Evolutionary conservation across 2,329 filamentous ascomycete species (phyloP).

Genomic region (Knoxdaviesia capensis): DNA sequence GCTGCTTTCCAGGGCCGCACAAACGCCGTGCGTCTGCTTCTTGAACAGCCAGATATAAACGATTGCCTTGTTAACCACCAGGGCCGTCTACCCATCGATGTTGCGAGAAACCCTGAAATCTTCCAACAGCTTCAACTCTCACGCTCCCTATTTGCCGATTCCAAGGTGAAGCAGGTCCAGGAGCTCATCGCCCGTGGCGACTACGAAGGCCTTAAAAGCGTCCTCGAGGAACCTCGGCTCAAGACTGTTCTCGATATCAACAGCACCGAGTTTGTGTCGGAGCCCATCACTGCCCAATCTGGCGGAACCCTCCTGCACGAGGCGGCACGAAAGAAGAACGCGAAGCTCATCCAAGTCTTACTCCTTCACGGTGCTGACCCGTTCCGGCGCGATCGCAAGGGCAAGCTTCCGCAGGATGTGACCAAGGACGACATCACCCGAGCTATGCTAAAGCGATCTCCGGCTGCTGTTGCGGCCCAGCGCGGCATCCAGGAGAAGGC

Average conservation of each 20-base stretch:
- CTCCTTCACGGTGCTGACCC: slow-evolving; percentile 90
- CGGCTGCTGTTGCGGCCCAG: slow-evolving; percentile 83
- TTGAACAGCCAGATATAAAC: slow-evolving; percentile 70
- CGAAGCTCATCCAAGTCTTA: slow-evolving; percentile 71
- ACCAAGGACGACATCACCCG: slow-evolving; percentile 85
- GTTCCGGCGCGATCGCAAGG: slow-evolving; percentile 84
- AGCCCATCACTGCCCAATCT: slow-evolving; percentile 52
- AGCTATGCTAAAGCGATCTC: slow-evolving; percentile 80
- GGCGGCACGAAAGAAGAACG: slow-evolving; percentile 72
- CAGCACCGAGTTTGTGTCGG: slow-evolving; percentile 69
- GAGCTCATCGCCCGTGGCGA: slow-evolving; percentile 51
- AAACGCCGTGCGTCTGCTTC: slow-evolving; percentile 60
- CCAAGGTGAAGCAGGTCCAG: slow-evolving; percentile 69
- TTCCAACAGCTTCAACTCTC: slow-evolving; percentile 88
- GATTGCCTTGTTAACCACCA: slow-evolving; percentile 72
- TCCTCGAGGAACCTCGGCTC: slow-evolving; percentile 69
- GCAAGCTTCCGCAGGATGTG: slow-evolving; percentile 86
- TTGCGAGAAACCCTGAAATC: slow-evolving; percentile 82
- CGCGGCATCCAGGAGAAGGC: slow-evolving; percentile 93
- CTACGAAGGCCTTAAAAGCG: slow-evolving; percentile 57
- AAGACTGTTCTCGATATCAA: slow-evolving; percentile 85
- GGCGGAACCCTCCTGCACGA: slow-evolving; percentile 92
- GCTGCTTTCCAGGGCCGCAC: slow-evolving; percentile 67
- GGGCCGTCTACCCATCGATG: slow-evolving; percentile 68
- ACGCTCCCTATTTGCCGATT: slow-evolving; percentile 74